A percentile compares a stretch with the other conserved stretches of the same genome.
Evolutionary conservation across 2,329 filamentous ascomycete genomes (phyloP).

Genomic region (Penicillium freii): DNA sequence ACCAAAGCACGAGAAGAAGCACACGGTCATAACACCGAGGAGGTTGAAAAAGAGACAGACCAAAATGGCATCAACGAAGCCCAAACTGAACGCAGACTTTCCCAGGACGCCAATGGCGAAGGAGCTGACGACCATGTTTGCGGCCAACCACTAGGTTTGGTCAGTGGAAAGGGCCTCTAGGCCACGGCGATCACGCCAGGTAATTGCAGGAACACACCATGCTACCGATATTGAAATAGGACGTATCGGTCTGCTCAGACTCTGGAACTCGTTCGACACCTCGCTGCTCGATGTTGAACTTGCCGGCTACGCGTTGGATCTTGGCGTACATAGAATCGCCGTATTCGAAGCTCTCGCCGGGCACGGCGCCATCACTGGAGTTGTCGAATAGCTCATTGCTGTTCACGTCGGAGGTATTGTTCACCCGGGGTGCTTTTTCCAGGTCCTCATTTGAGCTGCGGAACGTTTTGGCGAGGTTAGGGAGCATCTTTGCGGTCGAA

Average conservation of each 20-base stretch:
- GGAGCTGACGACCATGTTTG: constrained; percentile 74
- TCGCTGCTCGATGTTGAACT: constrained; percentile 67
- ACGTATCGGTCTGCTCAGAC: constrained; percentile 64
- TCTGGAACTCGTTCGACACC: constrained; percentile 73
- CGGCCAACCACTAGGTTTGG: constrained; percentile 64
- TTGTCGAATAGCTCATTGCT: constrained; percentile 27
- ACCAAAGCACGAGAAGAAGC: constrained; percentile 75
- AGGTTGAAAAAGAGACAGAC: constrained; percentile 74
- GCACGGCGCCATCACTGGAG: constrained; percentile 47
- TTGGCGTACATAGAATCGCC: constrained; percentile 58
- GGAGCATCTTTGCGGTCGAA: constrained; percentile 10
- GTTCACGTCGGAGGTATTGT: constrained; percentile 29
- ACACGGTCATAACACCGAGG: constrained; percentile 68
- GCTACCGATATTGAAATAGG: constrained; percentile 66
- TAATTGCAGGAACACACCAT: constrained; percentile 55
- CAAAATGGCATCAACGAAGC: constrained; percentile 70
- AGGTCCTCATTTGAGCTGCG: constrained; percentile 28
- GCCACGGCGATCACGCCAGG: constrained; percentile 7
- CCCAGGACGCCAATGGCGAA: constrained; percentile 73
- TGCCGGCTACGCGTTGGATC: constrained; percentile 62
- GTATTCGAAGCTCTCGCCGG: constrained; percentile 58
- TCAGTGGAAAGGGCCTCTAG: constrained; percentile 23
- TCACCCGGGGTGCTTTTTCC: constrained; percentile 35
- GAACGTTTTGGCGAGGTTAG: constrained; percentile 21
- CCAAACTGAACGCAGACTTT: constrained; percentile 65